Percentiles rank a stretch among this genome's conserved stretches.
Conservation (phyloP, 106 monocot genomes). For the Allium cepa region DNA sequence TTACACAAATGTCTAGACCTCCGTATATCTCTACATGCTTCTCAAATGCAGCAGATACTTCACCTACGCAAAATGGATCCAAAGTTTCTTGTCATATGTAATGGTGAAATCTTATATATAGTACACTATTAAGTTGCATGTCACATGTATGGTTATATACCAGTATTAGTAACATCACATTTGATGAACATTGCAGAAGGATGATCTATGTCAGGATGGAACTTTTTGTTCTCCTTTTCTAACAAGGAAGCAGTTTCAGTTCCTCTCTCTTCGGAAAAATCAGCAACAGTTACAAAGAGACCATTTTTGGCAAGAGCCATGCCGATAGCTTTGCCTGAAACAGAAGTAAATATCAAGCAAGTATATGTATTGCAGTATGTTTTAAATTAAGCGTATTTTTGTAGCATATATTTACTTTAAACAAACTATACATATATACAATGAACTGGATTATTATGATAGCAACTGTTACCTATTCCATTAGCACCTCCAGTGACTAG, state of each 20-base stretch:
- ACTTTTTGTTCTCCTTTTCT: slow-evolving; percentile 38
- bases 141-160: too few species aligned
- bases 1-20: slow-evolving; percentile 83
- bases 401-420: too few species aligned
- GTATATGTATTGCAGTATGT: too few species aligned
- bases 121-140: too few species aligned
- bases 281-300: slow-evolving; percentile 48
- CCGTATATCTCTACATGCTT: slow-evolving; percentile 70
- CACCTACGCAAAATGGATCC: slow-evolving; percentile 24
- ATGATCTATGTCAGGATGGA: slow-evolving; percentile 25
- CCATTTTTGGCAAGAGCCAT: slow-evolving; percentile 63
- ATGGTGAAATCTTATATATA: too few species aligned
- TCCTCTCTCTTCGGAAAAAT: slow-evolving; percentile 54
- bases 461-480: slow-evolving; percentile 51
- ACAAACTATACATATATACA: too few species aligned
- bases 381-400: too few species aligned
- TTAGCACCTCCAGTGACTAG: slow-evolving; percentile 88
- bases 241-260: slow-evolving; percentile 39
- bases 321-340: slow-evolving; percentile 56
- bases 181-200: slow-evolving; percentile 50
- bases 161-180: slow-evolving; percentile 60
- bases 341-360: background rate
- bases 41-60: slow-evolving; percentile 66
- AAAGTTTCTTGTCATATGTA: too few species aligned
- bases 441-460: too few species aligned